Base-by-base conservation (phyloP, 2,329 filamentous ascomycete genomes). In the Aspergillus sp. region DNA sequence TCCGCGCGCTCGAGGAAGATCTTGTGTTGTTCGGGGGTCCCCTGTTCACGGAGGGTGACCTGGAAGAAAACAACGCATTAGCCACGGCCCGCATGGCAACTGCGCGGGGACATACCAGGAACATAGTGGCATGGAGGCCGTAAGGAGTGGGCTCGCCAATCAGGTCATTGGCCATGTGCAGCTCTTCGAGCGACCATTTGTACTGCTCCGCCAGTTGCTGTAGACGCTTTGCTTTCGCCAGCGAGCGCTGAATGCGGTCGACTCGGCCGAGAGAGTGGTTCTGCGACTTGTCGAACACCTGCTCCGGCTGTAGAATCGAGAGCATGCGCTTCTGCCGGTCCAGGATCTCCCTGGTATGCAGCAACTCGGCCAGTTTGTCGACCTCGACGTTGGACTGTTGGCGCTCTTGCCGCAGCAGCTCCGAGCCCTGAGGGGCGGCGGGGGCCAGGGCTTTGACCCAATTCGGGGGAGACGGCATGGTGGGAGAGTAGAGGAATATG, bases 121-220 rank as follows among this genome's bases (percentile, higher is more conserved):
- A 82, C 78, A 83, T 82, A 51, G 63, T 68, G 32, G 79, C 77
- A 51, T 86, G 82, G 2, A 88, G 67, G 1, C 74, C 79, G 48
- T 85, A 85, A 1, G 82, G 82, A 2, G 75, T 80, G 2, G 80
- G 78, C 62, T 88, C 83, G 36, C 74, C 75, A 43, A 86, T 72
- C 37, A 88, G 66, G 10, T 82, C 76, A 45, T 76, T 75, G 35
- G 83, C 82, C 33, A 67, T 64, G 20, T 67, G 52, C 44, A 74
- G 75, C 36, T 88, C 82, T 7, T 82, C 73, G 15, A 67, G 48
- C 5, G 59, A 65, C 82, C 82, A 89, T 37, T 74, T 69, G 58
- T 86, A 69, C 61, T 81, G 62, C 33, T 74, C 68, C 17, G 72
- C 67, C 36, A 89, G 64, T 48, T 80, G 75, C 34, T 76, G 72